Evolutionary conservation across 1,284 basidiomycete genomes (phyloP).

Genomic region (Microbotryum scabiosae): DNA sequence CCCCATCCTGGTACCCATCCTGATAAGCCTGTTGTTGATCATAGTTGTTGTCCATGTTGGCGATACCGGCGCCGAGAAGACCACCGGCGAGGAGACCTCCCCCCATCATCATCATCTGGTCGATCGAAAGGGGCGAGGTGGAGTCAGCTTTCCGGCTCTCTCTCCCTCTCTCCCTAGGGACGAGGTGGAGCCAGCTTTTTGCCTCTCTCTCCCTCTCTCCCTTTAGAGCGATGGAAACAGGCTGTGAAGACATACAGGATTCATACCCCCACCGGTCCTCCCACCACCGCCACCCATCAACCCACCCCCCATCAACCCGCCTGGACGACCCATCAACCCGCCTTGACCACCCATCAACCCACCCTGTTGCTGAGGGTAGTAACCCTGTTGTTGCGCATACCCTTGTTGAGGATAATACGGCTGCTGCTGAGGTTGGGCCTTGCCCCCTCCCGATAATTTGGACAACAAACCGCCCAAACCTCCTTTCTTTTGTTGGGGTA

Average conservation of each 20-base stretch:
- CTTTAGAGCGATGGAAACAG: not conserved
- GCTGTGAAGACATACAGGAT: constrained; percentile 10
- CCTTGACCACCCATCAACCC: constrained; percentile 1
- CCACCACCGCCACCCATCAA: constrained; percentile 9
- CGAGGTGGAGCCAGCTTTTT: too few relatives aligned
- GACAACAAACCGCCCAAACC: not conserved
- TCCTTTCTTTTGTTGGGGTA: not conserved
- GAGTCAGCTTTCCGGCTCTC: too few relatives aligned
- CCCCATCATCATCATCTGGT: constrained; percentile 18
- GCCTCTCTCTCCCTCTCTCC: too few relatives aligned
- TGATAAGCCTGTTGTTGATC: constrained; percentile 8
- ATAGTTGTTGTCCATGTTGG: constrained; percentile 8
- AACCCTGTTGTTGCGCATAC: not conserved
- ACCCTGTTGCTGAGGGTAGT: not conserved
- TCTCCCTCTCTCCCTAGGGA: too few relatives aligned
- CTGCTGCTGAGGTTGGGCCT: not conserved
- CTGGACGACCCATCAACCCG: not conserved
- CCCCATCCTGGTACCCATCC: too few relatives aligned
- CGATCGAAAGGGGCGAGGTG: too few relatives aligned
- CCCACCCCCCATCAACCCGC: not conserved
- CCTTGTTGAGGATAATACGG: not conserved
- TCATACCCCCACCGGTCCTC: constrained; percentile 21
- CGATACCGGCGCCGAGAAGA: not conserved
- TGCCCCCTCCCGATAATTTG: not conserved
- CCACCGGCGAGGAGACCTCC: constrained; percentile 15